phyloP scores from a whole-genome alignment of 345 rosid genomes.

The Heritiera fomes region DNA sequence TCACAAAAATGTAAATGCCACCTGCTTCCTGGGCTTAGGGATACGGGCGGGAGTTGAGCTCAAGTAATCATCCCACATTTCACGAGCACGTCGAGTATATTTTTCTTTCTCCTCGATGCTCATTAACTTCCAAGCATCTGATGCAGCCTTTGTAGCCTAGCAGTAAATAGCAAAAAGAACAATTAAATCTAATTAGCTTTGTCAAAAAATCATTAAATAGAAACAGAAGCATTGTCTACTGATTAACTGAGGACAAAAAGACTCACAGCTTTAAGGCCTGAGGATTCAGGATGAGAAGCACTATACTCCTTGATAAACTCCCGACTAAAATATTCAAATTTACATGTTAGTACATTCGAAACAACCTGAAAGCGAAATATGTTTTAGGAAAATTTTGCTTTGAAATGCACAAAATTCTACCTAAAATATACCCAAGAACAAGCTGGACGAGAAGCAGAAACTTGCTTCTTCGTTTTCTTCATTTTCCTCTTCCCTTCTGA shows the following conservation, averaged over 20 bases:
- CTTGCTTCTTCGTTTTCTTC: constrained; percentile 40
- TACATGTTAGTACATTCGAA: constrained; percentile 18
- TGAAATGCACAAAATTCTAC: constrained; percentile 23
- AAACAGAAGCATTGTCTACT: constrained; percentile 11
- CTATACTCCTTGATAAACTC: constrained; percentile 51
- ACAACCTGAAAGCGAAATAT: background rate
- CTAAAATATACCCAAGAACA: constrained; percentile 57
- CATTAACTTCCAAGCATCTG: constrained; percentile 53
- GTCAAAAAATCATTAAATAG: background rate
- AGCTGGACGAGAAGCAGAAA: constrained; percentile 44
- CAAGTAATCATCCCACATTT: constrained; percentile 54
- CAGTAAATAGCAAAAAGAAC: constrained; percentile 2
- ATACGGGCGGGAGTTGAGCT: constrained; percentile 38
- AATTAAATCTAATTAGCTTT: background rate
- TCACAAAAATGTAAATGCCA: constrained; percentile 13
- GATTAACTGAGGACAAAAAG: constrained; percentile 10
- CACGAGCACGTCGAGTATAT: constrained; percentile 48
- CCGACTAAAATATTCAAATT: constrained; percentile 35
- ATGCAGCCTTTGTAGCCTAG: constrained; percentile 55
- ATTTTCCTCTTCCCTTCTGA: constrained; percentile 37
- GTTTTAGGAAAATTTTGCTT: background rate
- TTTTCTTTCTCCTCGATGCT: constrained; percentile 45
- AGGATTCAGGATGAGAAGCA: constrained; percentile 50
- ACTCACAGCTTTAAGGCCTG: constrained; percentile 53
- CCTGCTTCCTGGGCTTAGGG: constrained; percentile 51